These are phyloP conservation scores for Tulasnella calospora DNA, from an alignment of 768 basidiomycete genomes.

Conservation along the genomic window DNA sequence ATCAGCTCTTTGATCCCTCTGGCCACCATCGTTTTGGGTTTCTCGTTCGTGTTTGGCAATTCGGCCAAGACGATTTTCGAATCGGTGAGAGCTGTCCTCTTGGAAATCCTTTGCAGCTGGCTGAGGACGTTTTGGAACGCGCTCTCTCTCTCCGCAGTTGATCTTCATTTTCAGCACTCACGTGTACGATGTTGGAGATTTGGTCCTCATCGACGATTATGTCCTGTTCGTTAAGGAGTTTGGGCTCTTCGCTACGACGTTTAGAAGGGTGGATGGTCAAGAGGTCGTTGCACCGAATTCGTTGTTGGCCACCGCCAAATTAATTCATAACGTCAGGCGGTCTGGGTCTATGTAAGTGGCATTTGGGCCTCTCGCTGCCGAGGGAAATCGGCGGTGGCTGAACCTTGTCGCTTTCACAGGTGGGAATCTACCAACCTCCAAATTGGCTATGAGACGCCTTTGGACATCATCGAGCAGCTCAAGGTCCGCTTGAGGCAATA, in stretches of 20 bases:
- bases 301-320: constrained; percentile 60
- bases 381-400: neutral
- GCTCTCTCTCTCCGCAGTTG: constrained; percentile 42
- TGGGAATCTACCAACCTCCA: constrained; percentile 66
- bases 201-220: constrained; percentile 75
- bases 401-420: constrained; percentile 33
- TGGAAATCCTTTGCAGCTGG: neutral
- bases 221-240: constrained; percentile 50
- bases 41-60: constrained; percentile 81
- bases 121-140: neutral
- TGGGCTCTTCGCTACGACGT: constrained; percentile 73
- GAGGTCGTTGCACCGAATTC: constrained; percentile 73
- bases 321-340: constrained; percentile 73
- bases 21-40: constrained; percentile 73
- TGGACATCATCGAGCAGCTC: constrained; percentile 63
- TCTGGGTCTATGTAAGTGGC: constrained; percentile 64
- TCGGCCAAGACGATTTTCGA: constrained; percentile 75
- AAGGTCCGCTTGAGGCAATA: constrained; percentile 55
- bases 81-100: constrained; percentile 44
- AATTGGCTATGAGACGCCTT: constrained; percentile 63
- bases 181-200: constrained; percentile 78
- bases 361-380: neutral
- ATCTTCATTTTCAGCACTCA: constrained; percentile 84
- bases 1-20: constrained; percentile 70
- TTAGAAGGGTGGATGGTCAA: constrained; percentile 67